Evolutionary conservation across 2,329 filamentous ascomycete species (phyloP), one percentile per base, ranked within the genome.

Genomic region (Pseudogymnoascus sp.): DNA sequence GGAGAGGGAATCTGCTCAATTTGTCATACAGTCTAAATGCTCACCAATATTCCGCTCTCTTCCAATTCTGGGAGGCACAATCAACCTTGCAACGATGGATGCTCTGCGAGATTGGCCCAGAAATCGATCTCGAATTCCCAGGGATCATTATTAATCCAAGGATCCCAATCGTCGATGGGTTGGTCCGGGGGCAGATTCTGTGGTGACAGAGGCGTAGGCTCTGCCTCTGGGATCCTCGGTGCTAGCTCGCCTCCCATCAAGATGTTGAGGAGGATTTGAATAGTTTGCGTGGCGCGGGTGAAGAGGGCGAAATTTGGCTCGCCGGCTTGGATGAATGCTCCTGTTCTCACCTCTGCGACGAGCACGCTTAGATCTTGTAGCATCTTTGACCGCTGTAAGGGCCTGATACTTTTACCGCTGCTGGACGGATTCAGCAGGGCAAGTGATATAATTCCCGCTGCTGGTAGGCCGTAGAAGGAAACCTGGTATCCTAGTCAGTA

Each of bases 401-500:
- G 35, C 52, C 55, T 55, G 31, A 48, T 45, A 21, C 36, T 45
- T 35, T 45, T 52, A 36, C 27, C 36, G 25, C 42, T 27, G 37
- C 42, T 27, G 40, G 35, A 42, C 55, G 64, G 69, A 6, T 39
- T 35, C 3, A 74, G 63, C 4, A 72, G 59, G 1, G 69, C 67
- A 21, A 73, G 65, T 18, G 67, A 69, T 9, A 73, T 66, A 15
- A 73, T 70, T 0, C 73, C 73, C 7, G 72, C 72, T 3, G 73
- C 72, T n/a, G 73, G 67, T 1, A 74, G 64, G 7, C 72, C 72
- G 59, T 73, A 74, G 45, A 70, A 70, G 4, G 66, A 68, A n/a
- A 74, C 67, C 72, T 74, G 33, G 8, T 10, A 25, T 31, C 37
- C 42, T 15, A 8, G 25, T 12, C 13, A 31, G 52, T 67, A 48